A percentile compares a stretch with the other conserved stretches of the same genome.
phyloP scores from a whole-genome alignment of 805 yeast species.

The Saccharomycopsis sp. region DNA sequence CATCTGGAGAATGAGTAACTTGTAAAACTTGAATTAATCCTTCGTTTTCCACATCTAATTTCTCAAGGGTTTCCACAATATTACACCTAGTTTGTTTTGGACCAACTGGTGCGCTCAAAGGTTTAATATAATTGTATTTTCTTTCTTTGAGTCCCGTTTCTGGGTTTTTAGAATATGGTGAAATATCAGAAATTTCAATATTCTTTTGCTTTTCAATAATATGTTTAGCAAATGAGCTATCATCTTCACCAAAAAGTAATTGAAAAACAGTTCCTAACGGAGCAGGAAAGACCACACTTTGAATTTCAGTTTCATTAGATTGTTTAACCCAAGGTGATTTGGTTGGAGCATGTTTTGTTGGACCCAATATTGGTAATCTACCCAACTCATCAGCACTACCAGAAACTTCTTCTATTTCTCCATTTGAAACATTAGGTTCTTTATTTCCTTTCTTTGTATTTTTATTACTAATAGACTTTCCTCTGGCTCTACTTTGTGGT shows the following conservation, averaged over 20 bases:
- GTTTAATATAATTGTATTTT: constrained; percentile 48
- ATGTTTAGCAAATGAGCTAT: constrained; percentile 30
- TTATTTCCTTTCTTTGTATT: neutral
- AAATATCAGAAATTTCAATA: constrained; percentile 41
- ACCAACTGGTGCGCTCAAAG: constrained; percentile 58
- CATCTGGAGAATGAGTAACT: constrained; percentile 63
- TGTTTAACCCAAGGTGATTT: constrained; percentile 31
- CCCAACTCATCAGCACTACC: constrained; percentile 23
- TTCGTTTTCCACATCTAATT: constrained; percentile 35
- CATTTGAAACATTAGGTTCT: neutral
- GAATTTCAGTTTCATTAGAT: constrained; percentile 43
- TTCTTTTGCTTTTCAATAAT: constrained; percentile 47
- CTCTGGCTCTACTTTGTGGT: neutral
- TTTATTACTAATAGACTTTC: neutral
- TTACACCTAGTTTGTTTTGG: constrained; percentile 66
- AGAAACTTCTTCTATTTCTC: constrained; percentile 9
- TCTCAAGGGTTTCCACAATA: constrained; percentile 49
- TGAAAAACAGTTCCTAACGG: constrained; percentile 55
- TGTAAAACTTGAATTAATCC: constrained; percentile 39
- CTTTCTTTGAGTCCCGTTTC: constrained; percentile 29
- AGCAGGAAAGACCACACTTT: constrained; percentile 43
- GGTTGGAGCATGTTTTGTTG: constrained; percentile 34
- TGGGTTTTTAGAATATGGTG: constrained; percentile 27
- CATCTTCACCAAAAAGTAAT: constrained; percentile 49
- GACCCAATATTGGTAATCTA: constrained; percentile 33